Evolutionary conservation across 805 yeast species (phyloP).

Genomic region (Danielia oregonensis): DNA sequence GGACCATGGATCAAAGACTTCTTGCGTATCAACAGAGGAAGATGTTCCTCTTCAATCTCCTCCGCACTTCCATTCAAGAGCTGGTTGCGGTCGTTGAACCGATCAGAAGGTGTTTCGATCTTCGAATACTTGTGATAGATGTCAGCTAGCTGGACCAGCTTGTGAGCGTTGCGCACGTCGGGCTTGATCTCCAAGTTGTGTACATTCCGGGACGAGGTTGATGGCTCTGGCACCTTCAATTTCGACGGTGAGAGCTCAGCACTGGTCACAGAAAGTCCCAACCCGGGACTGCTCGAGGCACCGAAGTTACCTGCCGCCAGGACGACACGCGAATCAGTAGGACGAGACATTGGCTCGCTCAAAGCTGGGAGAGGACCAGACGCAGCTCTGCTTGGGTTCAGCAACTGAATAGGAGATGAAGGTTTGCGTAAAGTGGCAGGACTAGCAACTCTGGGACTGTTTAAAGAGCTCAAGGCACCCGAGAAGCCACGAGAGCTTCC

Average conservation of each 20-base stretch:
- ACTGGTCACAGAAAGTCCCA: no score
- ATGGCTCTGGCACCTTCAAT: slow-evolving; percentile 1
- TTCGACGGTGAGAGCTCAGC: background rate
- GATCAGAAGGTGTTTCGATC: slow-evolving; percentile 38
- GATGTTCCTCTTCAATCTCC: slow-evolving; percentile 29
- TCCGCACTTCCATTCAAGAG: slow-evolving; percentile 36
- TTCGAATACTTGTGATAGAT: slow-evolving; percentile 41
- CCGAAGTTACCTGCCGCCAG: background rate
- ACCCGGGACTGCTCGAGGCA: no score
- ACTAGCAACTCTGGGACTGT: slow-evolving; percentile 27
- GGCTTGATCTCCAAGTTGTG: slow-evolving; percentile 26
- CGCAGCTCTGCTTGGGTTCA: background rate
- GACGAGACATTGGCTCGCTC: background rate
- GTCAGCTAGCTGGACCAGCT: slow-evolving; percentile 38
- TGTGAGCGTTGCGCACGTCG: slow-evolving; percentile 16
- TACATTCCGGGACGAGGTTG: slow-evolving; percentile 13
- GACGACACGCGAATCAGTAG: background rate
- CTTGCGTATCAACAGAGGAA: slow-evolving; percentile 30
- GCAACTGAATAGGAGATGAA: background rate
- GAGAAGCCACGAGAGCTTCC: slow-evolving; percentile 63
- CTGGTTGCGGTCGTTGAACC: slow-evolving; percentile 34
- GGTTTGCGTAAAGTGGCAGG: background rate
- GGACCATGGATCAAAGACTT: slow-evolving; percentile 24
- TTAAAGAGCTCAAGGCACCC: slow-evolving; percentile 57
- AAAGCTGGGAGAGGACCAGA: slow-evolving; percentile 2